Conservation (phyloP, 192 early-diverging fungal genomes). For the Neocallimastix lanati region DNA sequence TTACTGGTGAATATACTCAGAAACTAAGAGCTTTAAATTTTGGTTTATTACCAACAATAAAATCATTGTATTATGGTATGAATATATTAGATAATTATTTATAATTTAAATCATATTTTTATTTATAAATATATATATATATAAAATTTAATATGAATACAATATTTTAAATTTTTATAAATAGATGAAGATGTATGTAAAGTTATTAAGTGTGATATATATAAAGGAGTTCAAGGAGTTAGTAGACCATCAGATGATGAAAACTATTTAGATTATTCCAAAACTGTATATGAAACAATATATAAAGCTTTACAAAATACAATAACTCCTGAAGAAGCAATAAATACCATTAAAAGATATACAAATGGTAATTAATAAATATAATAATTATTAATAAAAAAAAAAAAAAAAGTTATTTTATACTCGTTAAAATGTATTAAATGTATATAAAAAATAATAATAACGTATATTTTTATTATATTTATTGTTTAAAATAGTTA, state of each 20-base stretch:
- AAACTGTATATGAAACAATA: background rate
- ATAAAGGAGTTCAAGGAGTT: background rate
- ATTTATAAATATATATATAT: too few relatives aligned
- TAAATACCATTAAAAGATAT: background rate
- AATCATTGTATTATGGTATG: background rate
- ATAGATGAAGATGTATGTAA: background rate
- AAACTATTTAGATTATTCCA: background rate
- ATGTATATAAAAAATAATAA: background rate
- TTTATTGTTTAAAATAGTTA: background rate
- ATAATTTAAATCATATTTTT: too few relatives aligned
- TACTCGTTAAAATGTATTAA: too few relatives aligned
- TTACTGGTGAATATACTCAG: background rate
- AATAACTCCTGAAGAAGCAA: background rate
- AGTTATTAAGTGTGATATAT: background rate
- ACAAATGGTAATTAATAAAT: background rate
- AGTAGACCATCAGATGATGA: background rate
- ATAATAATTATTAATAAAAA: background rate
- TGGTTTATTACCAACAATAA: background rate
- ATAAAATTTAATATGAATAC: too few relatives aligned
- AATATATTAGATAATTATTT: too few relatives aligned
- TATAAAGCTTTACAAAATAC: background rate
- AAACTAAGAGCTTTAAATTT: background rate
- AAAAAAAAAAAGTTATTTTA: too few relatives aligned
- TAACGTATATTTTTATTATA: background rate
- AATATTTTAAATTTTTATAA: too few relatives aligned